Evolutionary conservation across 352 stramenopile species (phyloP), one percentile per base, ranked within the genome.

Genomic region (Pythium sukuiense): DNA sequence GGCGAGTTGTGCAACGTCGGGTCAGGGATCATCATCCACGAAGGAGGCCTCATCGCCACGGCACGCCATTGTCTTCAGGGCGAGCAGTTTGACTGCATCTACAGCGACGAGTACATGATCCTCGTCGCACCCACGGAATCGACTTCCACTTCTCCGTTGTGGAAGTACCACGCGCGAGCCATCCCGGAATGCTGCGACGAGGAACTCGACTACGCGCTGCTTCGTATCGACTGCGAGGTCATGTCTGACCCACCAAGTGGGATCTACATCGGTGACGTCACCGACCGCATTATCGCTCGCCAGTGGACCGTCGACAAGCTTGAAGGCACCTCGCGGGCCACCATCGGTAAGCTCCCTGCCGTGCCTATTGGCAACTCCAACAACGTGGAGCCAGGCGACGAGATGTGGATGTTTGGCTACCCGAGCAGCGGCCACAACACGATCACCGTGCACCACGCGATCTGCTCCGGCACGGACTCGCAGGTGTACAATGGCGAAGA

Each of bases 331-430:
- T 90, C 81, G 32, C 73, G 69, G 24, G 78, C 76, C 24, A 93
- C 80, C 20, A 89, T 94, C 14, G 72, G 71, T 32, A 95, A 93
- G 62, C 61, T 95, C 3, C 85, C 87, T 0, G 85, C 87, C 8
- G 85, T 95, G 27, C 76, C 76, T 5, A 92, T 95, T 58, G 87
- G 87, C 32, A 95, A 95, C 59, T 95, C 87, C 41, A 95, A 95
- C 70, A 95, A 93, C 35, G 80, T 95, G 20, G 87, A 95, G 61
- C 87, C 87, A 14, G 87, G 87, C 27, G 87, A 95, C 63, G 87
- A 95, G 60, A 93, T 95, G 85, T 95, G 87, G 87, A 95, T 95
- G 87, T 95, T 95, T 76, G 87, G 87, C 11, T 95, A 95, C 57
- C 87, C 87, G 20, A 95, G 87, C 69, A 93, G 83, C 49, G 87